A percentile compares a stretch with the other conserved stretches of the same genome.
Conservation (phyloP, 179 eudicot genomes). For the Corrigiola litoralis region DNA sequence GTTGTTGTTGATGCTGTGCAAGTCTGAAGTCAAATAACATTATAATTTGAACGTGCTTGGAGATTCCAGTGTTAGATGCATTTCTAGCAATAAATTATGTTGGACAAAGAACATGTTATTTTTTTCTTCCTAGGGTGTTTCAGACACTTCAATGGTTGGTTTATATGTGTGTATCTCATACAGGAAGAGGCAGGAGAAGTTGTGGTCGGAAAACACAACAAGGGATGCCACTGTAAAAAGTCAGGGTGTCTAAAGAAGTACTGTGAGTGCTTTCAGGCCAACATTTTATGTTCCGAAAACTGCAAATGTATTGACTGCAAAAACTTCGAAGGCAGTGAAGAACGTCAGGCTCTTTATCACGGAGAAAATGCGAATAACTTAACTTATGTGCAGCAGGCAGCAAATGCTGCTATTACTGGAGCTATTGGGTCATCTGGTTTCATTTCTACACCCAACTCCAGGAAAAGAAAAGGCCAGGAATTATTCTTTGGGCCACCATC, state of each 20-base stretch:
- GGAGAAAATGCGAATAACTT: constrained; percentile 75
- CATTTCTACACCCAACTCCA: constrained; percentile 58
- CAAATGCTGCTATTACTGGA: constrained; percentile 96
- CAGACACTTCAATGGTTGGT: neutral
- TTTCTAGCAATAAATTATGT: neutral
- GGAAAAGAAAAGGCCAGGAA: constrained; percentile 70
- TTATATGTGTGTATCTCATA: constrained; percentile 5
- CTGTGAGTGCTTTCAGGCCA: constrained; percentile 97
- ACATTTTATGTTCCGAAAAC: constrained; percentile 91
- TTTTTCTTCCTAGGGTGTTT: neutral
- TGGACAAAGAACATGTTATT: neutral
- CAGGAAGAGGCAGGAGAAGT: constrained; percentile 80
- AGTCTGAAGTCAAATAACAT: neutral
- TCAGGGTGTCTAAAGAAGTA: constrained; percentile 98
- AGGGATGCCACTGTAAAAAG: constrained; percentile 98
- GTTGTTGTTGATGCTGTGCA: neutral
- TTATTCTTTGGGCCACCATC: constrained; percentile 43
- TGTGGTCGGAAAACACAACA: constrained; percentile 80
- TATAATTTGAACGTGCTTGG: neutral
- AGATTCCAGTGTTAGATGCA: neutral
- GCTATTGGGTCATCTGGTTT: constrained; percentile 91
- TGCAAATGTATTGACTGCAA: constrained; percentile 98
- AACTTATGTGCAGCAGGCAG: constrained; percentile 78
- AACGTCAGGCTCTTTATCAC: constrained; percentile 80
- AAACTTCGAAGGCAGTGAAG: constrained; percentile 97